phyloP scores from a whole-genome alignment of 1,284 basidiomycete genomes.

The Moniliophthora roreri region DNA sequence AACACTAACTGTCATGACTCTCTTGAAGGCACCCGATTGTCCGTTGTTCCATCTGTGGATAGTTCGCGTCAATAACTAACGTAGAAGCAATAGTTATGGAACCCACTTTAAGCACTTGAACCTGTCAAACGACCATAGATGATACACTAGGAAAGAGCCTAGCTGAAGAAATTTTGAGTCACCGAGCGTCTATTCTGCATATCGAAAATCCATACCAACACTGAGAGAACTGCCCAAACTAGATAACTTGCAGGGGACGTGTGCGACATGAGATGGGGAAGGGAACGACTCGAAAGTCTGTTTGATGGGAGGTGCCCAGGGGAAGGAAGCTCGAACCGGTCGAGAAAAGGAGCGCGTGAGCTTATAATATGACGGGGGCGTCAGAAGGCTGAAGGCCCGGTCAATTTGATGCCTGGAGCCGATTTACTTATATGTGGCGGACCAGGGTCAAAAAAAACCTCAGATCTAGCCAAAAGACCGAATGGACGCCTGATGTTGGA shows the following conservation, averaged over 20 bases:
- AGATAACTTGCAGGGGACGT: conserved; percentile 58
- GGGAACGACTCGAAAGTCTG: background rate
- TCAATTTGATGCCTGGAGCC: background rate
- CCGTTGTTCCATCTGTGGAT: conserved; percentile 58
- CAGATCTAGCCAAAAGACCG: too few species aligned
- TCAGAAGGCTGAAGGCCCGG: background rate
- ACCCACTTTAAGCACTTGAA: conserved; percentile 70
- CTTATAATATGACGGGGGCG: background rate
- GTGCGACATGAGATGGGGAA: conserved; percentile 53
- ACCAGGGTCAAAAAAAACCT: too few species aligned
- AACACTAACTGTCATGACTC: conserved; percentile 72
- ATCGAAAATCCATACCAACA: conserved; percentile 38
- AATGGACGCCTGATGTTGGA: too few species aligned
- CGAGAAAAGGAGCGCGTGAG: background rate
- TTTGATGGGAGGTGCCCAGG: conserved; percentile 16
- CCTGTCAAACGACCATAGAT: conserved; percentile 76
- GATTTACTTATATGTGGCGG: background rate
- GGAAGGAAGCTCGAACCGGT: conserved; percentile 15
- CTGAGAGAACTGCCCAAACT: conserved; percentile 59
- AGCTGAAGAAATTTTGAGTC: conserved; percentile 38
- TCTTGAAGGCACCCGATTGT: conserved; percentile 70
- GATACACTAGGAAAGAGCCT: conserved; percentile 61
- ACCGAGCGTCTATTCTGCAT: background rate
- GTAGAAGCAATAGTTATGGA: background rate
- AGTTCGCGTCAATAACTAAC: background rate